Percentiles rank a stretch among this genome's conserved stretches.
These are phyloP conservation scores for Xylariaceae sp. DNA, from an alignment of 2,329 filamentous ascomycete genomes.

Conservation along the genomic window DNA sequence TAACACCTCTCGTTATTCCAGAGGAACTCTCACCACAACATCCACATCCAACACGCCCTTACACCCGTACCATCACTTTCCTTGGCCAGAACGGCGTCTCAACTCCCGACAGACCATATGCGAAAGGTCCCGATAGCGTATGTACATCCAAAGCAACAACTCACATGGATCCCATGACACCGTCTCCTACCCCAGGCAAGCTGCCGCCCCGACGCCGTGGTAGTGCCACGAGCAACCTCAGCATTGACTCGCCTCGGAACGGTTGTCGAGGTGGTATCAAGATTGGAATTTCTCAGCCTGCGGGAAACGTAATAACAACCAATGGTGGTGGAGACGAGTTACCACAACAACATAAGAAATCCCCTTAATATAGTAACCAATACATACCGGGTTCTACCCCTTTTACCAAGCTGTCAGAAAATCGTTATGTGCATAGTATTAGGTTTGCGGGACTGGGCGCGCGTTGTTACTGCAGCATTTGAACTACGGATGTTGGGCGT, in stretches of 20 bases:
- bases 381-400: neutral
- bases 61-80: conserved; percentile 18
- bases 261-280: conserved; percentile 36
- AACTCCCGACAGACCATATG: conserved; percentile 17
- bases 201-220: conserved; percentile 22
- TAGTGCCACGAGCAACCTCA: conserved; percentile 35
- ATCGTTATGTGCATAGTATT: too few relatives aligned
- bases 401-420: too few relatives aligned
- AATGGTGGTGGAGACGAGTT: conserved; percentile 27
- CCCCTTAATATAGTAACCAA: neutral
- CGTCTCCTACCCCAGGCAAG: conserved; percentile 20
- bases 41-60: conserved; percentile 15
- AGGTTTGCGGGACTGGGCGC: too few relatives aligned
- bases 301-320: conserved; percentile 34
- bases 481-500: too few relatives aligned
- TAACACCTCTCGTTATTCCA: conserved; percentile 6
- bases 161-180: conserved; percentile 5
- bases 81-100: conserved; percentile 19
- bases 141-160: conserved; percentile 9
- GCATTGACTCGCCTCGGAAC: conserved; percentile 36
- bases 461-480: too few relatives aligned
- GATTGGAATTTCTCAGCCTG: conserved; percentile 36
- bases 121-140: conserved; percentile 17
- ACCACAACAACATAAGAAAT: neutral
- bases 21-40: conserved; percentile 14